phyloP scores from a whole-genome alignment of 1,284 basidiomycete species.

The Inonotus hispidus region DNA sequence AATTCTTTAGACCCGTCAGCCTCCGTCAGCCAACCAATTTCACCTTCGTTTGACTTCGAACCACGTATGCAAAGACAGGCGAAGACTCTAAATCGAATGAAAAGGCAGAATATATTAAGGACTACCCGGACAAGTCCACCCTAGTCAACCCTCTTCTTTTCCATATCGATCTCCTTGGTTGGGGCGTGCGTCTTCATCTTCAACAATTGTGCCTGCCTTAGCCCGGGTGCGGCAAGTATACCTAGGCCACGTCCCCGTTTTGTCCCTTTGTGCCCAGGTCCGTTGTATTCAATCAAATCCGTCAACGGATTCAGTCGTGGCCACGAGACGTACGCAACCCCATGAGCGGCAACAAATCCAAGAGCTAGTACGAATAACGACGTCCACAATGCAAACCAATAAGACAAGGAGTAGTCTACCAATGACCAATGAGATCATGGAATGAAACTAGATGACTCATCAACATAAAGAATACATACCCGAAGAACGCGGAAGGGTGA shows the following conservation, averaged over 20 bases:
- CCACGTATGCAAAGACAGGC: no score
- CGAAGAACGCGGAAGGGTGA: constrained; percentile 79
- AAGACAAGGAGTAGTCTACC: constrained; percentile 71
- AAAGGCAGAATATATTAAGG: not conserved
- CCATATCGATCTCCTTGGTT: constrained; percentile 50
- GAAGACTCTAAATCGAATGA: not conserved
- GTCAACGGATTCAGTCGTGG: constrained; percentile 85
- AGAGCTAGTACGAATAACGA: constrained; percentile 55
- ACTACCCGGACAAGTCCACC: not conserved
- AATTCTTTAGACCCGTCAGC: no score
- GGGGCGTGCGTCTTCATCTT: constrained; percentile 32
- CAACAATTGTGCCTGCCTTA: constrained; percentile 27
- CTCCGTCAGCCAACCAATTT: no score
- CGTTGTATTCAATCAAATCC: constrained; percentile 81
- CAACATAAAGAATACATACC: constrained; percentile 44
- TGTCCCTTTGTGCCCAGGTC: constrained; percentile 78
- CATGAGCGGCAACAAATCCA: constrained; percentile 71
- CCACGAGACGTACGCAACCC: constrained; percentile 89
- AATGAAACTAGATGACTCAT: not conserved
- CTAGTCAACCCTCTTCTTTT: constrained; percentile 67
- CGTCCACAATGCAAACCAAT: constrained; percentile 80
- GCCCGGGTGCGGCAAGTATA: constrained; percentile 21
- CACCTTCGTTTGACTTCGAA: no score
- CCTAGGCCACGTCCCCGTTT: constrained; percentile 72
- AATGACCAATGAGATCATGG: constrained; percentile 20